Base-by-base conservation (phyloP, 1,139 yeast species). In the Nakaseomyces sp. region DNA sequence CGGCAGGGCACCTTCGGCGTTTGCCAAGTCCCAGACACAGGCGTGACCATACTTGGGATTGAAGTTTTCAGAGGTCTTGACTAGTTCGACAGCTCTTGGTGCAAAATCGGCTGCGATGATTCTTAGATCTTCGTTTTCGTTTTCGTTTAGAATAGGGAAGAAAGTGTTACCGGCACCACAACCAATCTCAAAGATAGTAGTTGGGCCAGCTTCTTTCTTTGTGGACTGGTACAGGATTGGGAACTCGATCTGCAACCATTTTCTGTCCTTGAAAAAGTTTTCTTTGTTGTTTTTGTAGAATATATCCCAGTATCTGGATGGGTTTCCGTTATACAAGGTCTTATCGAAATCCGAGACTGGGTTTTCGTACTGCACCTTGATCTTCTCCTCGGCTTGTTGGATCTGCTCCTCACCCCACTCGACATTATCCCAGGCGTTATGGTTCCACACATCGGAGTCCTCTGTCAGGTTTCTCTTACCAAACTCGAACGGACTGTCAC, bases 161-260 rank as follows among this genome's bases (percentile, higher is more conserved):
- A 91, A 74, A 0, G 98, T 91, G 63, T 93, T 93, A 12, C 99
- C 99, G 2, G 96, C 98, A 45, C 98, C 99, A 67, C 98, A 91
- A 3, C 99, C 99, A 44, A 93, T 83, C 62, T 91, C 99, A 44
- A 91, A 72, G 29, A 91, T 82, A 2, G 81, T 79, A 24, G 74
- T 73, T 4, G 81, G 76, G n/a, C 87, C 82, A 12, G 81, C 73
- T 37, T 78, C 84, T 41, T 76, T 72, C 44, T 76, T 73, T 1
- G 95, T 85, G 3, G 88, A 83, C 49, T 79, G 81, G 58, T 83
- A 89, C 32, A 91, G 68, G 13, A 77, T 71, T 0, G 98, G 99
- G 52, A 91, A 91, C 66, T 91, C 99, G 41, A 89, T 83, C 59
- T 85, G 87, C 47, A 91, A 71, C 99, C 99, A 91, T 60, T 87